Conservation (phyloP, 2,329 filamentous ascomycete species). For the Polytolypa hystricis region DNA sequence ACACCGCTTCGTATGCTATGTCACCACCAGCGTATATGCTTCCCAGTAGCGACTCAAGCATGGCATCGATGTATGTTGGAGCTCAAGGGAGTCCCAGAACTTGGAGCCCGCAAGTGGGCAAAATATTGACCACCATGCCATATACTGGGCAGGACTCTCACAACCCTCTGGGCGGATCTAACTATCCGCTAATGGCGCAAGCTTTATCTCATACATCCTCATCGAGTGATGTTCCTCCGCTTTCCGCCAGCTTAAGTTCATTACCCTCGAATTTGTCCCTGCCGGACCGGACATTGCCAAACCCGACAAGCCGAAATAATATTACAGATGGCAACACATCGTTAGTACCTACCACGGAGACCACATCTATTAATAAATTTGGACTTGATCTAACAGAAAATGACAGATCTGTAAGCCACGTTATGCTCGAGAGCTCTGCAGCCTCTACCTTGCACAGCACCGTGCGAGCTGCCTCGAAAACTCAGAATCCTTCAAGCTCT, state of each 20-base stretch:
- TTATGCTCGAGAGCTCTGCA: constrained; percentile 11
- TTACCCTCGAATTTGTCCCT: constrained; percentile 16
- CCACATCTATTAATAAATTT: constrained; percentile 12
- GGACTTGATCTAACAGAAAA: constrained; percentile 9
- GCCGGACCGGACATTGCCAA: constrained; percentile 27
- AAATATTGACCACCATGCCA: constrained; percentile 14
- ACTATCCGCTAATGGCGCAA: constrained; percentile 21
- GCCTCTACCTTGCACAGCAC: constrained; percentile 12
- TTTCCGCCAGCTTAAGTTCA: constrained; percentile 16
- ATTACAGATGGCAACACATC: constrained; percentile 6
- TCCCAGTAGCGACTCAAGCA: constrained; percentile 21
- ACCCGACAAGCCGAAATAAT: constrained; percentile 18
- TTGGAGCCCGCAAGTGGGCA: constrained; percentile 19
- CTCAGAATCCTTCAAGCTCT: constrained; percentile 5
- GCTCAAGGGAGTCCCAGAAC: constrained; percentile 19
- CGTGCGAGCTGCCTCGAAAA: constrained; percentile 14
- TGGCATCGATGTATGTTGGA: constrained; percentile 12
- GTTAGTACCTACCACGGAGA: constrained; percentile 9
- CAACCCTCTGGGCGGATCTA: constrained; percentile 14
- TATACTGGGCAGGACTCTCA: constrained; percentile 22
- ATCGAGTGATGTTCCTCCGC: constrained; percentile 18
- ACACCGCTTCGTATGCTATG: constrained; percentile 21
- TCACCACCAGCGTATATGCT: constrained; percentile 27
- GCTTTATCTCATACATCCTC: constrained; percentile 17
- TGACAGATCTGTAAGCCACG: constrained; percentile 12